A percentile compares a stretch with the other conserved stretches of the same genome.
phyloP scores from a whole-genome alignment of 192 early-diverging fungal species.

The Coemansia reversa region DNA sequence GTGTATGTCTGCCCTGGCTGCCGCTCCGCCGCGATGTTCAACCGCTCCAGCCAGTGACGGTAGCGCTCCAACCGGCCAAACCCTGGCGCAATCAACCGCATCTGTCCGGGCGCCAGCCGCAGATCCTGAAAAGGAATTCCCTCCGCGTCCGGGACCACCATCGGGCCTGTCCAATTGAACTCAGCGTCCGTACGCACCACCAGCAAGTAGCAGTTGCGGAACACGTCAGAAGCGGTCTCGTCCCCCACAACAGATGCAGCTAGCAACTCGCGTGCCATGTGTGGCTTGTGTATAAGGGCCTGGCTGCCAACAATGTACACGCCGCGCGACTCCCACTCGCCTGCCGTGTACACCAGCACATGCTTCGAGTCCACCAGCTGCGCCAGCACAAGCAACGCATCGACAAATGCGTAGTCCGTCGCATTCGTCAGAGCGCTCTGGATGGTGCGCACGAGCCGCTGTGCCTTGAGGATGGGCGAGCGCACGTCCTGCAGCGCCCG shows the following conservation, averaged over 20 bases:
- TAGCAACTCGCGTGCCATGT: slow-evolving; percentile 56
- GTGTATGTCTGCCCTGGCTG: slow-evolving; percentile 36
- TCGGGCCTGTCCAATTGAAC: slow-evolving; percentile 45
- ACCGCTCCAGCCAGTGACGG: slow-evolving; percentile 30
- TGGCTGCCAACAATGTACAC: slow-evolving; percentile 77
- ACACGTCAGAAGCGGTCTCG: slow-evolving; percentile 11
- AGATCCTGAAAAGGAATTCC: slow-evolving; percentile 38
- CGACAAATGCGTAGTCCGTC: slow-evolving; percentile 71
- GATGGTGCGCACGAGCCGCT: slow-evolving; percentile 50
- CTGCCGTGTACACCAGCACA: slow-evolving; percentile 67
- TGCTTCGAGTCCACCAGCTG: slow-evolving; percentile 69
- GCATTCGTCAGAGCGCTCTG: slow-evolving; percentile 61
- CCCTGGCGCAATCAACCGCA: slow-evolving; percentile 53
- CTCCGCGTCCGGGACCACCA: slow-evolving; percentile 16
- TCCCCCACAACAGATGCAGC: slow-evolving; percentile 53
- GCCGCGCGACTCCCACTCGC: slow-evolving; percentile 66
- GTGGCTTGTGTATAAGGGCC: slow-evolving; percentile 55
- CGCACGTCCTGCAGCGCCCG: slow-evolving; percentile 47
- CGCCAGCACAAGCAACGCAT: slow-evolving; percentile 59
- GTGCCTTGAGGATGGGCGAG: slow-evolving; percentile 43
- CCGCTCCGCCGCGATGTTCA: slow-evolving; percentile 31
- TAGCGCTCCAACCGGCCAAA: slow-evolving; percentile 30
- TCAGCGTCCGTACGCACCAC: slow-evolving; percentile 46
- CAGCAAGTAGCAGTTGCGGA: slow-evolving; percentile 41
- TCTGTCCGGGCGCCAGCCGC: slow-evolving; percentile 34